Evolutionary conservation across 1,139 yeast species (phyloP).

Genomic region (Geotrichum bryndzae): DNA sequence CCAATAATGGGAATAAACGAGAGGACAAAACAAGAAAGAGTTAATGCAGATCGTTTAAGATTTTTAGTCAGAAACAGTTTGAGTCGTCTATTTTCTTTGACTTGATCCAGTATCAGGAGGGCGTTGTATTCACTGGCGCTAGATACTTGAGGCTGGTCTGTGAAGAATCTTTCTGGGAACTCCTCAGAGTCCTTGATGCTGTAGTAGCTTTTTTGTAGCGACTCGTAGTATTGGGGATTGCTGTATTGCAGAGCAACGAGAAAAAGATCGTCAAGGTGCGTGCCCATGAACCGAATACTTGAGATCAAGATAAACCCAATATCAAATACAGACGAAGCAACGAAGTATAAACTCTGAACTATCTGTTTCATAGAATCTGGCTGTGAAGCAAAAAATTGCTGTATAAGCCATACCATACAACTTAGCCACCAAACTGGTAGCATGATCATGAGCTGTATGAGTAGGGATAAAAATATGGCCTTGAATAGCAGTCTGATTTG

Average conservation of each 20-base stretch:
- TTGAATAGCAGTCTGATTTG: neutral
- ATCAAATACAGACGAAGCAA: neutral
- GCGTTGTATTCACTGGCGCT: neutral
- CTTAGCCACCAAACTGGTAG: neutral
- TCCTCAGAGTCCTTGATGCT: neutral
- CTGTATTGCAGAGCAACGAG: neutral
- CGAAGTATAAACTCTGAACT: neutral
- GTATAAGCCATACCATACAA: neutral
- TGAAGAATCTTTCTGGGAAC: neutral
- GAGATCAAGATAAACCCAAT: neutral
- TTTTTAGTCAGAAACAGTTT: slow-evolving; percentile 25
- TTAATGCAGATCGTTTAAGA: slow-evolving; percentile 25
- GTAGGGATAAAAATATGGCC: neutral
- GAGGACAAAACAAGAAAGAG: slow-evolving; percentile 29
- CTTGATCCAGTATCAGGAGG: slow-evolving; percentile 2
- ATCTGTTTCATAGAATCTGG: neutral
- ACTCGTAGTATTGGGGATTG: neutral
- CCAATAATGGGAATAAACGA: slow-evolving; percentile 41
- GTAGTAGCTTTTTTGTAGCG: neutral
- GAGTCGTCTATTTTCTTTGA: slow-evolving; percentile 13
- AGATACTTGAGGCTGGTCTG: neutral
- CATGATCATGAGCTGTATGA: neutral
- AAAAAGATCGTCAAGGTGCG: neutral
- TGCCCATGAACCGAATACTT: neutral
- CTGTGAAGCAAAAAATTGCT: neutral